Conservation (phyloP, 2,329 filamentous ascomycete genomes). For the Penicillium brasilianum region DNA sequence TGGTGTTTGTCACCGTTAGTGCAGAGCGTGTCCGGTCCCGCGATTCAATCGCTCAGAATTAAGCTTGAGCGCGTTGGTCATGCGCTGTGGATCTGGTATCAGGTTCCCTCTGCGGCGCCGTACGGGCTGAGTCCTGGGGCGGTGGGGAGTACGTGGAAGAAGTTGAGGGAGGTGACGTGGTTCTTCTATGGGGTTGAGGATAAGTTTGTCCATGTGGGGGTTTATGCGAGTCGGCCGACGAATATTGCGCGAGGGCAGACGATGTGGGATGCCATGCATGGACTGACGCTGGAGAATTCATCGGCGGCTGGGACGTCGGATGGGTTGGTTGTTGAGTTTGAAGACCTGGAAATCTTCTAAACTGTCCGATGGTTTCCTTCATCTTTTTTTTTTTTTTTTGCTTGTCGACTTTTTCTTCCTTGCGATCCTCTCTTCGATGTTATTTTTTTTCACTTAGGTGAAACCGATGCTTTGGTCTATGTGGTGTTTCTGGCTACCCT, state of each 20-base stretch:
- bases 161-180: slow-evolving; percentile 64
- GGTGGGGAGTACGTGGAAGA: slow-evolving; percentile 59
- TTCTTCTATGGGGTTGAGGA: slow-evolving; percentile 66
- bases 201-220: slow-evolving; percentile 62
- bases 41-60: slow-evolving; percentile 56
- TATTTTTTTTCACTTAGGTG: slow-evolving; percentile 10
- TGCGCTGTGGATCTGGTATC: slow-evolving; percentile 63
- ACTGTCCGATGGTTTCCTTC: slow-evolving; percentile 5
- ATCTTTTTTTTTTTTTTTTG: slow-evolving; percentile 25
- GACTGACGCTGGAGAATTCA: slow-evolving; percentile 33
- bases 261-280: slow-evolving; percentile 48
- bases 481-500: background rate
- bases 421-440: slow-evolving; percentile 39
- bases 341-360: slow-evolving; percentile 57
- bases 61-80: slow-evolving; percentile 63
- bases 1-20: slow-evolving; percentile 59
- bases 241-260: slow-evolving; percentile 50
- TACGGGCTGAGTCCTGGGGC: slow-evolving; percentile 44
- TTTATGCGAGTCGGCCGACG: slow-evolving; percentile 62
- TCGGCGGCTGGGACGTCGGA: slow-evolving; percentile 37
- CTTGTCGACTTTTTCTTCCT: background rate
- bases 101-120: slow-evolving; percentile 47
- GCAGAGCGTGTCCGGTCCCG: slow-evolving; percentile 43
- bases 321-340: slow-evolving; percentile 56
- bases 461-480: background rate